Conservation (phyloP, 805 yeast species). For the Scheffersomyces lignosus region DNA sequence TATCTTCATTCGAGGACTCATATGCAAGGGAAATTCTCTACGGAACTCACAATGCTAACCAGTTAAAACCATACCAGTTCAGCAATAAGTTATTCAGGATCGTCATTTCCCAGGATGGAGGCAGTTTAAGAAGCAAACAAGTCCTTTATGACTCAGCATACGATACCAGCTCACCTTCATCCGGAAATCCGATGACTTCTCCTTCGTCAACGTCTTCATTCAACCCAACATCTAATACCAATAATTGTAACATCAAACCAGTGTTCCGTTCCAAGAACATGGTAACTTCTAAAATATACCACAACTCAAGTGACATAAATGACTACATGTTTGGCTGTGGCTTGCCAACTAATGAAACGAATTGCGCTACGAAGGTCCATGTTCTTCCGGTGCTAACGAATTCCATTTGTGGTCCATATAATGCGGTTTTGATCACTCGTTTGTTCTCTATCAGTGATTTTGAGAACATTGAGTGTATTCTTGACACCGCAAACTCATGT, state of each 20-base stretch:
- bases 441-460: constrained; percentile 41
- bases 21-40: constrained; percentile 48
- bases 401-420: constrained; percentile 28
- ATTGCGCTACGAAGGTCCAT: constrained; percentile 48
- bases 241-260: constrained; percentile 2
- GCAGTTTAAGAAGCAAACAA: constrained; percentile 45
- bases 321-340: constrained; percentile 61
- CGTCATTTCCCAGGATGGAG: constrained; percentile 53
- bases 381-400: constrained; percentile 42
- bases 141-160: constrained; percentile 46
- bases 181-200: not conserved
- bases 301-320: constrained; percentile 45
- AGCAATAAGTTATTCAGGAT: constrained; percentile 39
- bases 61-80: constrained; percentile 24
- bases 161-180: constrained; percentile 13
- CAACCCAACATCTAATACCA: not conserved
- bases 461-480: constrained; percentile 3
- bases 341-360: constrained; percentile 47
- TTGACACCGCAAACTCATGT: not conserved
- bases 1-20: constrained; percentile 42
- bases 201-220: not conserved
- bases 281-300: constrained; percentile 34
- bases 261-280: constrained; percentile 9
- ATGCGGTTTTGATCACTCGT: constrained; percentile 45
- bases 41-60: constrained; percentile 36